Percentiles rank a stretch among this genome's conserved stretches.
Evolutionary conservation across 495 filamentous ascomycete species (phyloP).

Genomic region (Venustampulla echinocandica): DNA sequence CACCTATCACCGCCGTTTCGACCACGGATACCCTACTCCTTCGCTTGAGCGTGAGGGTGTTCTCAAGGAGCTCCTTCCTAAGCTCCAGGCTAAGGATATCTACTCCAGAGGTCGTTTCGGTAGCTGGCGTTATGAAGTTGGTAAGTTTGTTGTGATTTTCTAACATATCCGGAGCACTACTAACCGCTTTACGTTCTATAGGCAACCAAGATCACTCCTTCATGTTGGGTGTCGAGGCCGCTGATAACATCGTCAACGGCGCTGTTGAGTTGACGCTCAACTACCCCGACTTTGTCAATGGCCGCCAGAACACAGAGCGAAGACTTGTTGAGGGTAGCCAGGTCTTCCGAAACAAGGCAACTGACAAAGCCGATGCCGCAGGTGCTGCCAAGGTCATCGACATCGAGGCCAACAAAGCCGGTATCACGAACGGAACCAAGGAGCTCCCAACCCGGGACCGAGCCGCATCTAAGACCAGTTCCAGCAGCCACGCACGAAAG

Average conservation of each 20-base stretch:
- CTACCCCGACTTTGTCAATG: conserved; percentile 98
- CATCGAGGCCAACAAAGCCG: conserved; percentile 14
- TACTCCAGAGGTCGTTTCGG: conserved; percentile 95
- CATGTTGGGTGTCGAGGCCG: conserved; percentile 97
- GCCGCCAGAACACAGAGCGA: conserved; percentile 78
- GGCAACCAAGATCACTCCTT: conserved; percentile 95
- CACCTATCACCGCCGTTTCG: conserved; percentile 96
- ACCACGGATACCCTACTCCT: conserved; percentile 98
- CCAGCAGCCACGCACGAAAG: conserved; percentile 27
- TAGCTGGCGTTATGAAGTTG: conserved; percentile 93
- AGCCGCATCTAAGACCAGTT: conserved; percentile 26
- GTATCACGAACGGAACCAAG: conserved; percentile 20
- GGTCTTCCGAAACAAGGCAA: conserved; percentile 26
- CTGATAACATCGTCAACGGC: conserved; percentile 90
- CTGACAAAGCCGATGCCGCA: conserved; percentile 19
- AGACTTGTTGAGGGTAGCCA: conserved; percentile 63
- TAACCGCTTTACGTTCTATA: not conserved
- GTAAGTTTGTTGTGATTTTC: conserved; percentile 12
- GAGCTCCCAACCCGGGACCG: conserved; percentile 30
- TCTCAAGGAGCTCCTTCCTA: conserved; percentile 84
- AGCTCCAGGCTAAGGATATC: conserved; percentile 84
- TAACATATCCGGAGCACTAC: not conserved
- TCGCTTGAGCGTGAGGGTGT: conserved; percentile 91
- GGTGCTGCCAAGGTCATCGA: conserved; percentile 18
- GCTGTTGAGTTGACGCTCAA: conserved; percentile 94